These are phyloP conservation scores for Hymenoscyphus occultus DNA, from an alignment of 2,329 filamentous ascomycete genomes.

Conservation along the genomic window DNA sequence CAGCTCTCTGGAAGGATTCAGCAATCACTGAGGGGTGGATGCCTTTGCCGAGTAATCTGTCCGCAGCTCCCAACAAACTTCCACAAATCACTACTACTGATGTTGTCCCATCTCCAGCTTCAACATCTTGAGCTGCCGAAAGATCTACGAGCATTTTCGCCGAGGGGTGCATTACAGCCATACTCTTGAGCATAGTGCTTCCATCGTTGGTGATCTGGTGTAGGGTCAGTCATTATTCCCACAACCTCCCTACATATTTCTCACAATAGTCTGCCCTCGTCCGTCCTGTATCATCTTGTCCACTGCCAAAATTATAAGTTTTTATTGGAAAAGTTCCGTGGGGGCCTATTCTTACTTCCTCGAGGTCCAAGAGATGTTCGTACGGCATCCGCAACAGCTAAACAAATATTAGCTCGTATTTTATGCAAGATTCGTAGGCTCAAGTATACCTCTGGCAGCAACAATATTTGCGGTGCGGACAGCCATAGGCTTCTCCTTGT, in stretches of 20 bases:
- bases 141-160: slow-evolving; percentile 99
- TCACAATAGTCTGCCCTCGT: slow-evolving; percentile 61
- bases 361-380: slow-evolving; percentile 92
- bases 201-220: slow-evolving; percentile 89
- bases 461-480: slow-evolving; percentile 96
- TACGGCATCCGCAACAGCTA: slow-evolving; percentile 95
- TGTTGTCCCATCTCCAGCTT: slow-evolving; percentile 96
- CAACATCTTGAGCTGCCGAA: slow-evolving; percentile 94
- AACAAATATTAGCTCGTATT: slow-evolving; percentile 27
- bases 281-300: slow-evolving; percentile 72
- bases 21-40: slow-evolving; percentile 98
- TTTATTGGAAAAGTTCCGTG: slow-evolving; percentile 1
- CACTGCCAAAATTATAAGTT: slow-evolving; percentile 22
- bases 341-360: slow-evolving; percentile 51
- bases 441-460: slow-evolving; percentile 77
- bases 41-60: slow-evolving; percentile 84
- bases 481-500: slow-evolving; percentile 98
- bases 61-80: slow-evolving; percentile 88
- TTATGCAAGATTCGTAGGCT: slow-evolving; percentile 16
- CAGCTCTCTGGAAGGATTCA: slow-evolving; percentile 94
- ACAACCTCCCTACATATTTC: slow-evolving; percentile 75
- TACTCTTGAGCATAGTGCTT: slow-evolving; percentile 98
- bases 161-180: slow-evolving; percentile 99
- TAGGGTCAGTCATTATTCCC: slow-evolving; percentile 72
- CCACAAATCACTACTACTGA: slow-evolving; percentile 98